These are phyloP conservation scores for Naganishia albida DNA, from an alignment of 1,284 basidiomycete species.

Conservation along the genomic window DNA sequence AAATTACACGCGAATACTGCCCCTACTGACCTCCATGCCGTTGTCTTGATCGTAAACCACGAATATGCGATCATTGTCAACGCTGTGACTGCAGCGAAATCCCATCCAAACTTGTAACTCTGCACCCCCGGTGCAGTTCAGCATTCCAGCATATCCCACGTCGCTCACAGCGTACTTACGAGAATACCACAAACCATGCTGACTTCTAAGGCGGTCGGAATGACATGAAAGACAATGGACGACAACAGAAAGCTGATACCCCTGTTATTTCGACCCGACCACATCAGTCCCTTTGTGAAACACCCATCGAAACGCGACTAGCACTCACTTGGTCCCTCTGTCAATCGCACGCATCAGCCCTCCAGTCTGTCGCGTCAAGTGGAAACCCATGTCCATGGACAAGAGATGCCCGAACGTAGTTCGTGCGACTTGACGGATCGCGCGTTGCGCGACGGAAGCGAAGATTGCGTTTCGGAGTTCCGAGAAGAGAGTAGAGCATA, in stretches of 20 bases:
- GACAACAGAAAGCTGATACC: conserved; percentile 95
- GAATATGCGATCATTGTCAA: conserved; percentile 86
- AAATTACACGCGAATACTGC: neutral
- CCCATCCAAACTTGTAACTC: conserved; percentile 96
- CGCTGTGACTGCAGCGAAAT: conserved; percentile 89
- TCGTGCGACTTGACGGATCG: conserved; percentile 87
- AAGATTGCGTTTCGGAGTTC: conserved; percentile 96
- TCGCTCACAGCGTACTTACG: conserved; percentile 56
- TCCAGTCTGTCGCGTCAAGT: conserved; percentile 89
- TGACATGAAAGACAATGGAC: conserved; percentile 91
- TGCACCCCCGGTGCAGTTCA: conserved; percentile 44
- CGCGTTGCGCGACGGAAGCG: conserved; percentile 90
- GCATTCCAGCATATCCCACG: neutral
- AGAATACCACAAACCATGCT: conserved; percentile 95
- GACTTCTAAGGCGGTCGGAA: conserved; percentile 94
- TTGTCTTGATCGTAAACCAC: conserved; percentile 96
- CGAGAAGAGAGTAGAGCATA: conserved; percentile 84
- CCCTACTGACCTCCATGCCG: conserved; percentile 77
- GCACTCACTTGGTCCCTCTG: conserved; percentile 84
- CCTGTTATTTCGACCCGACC: conserved; percentile 55
- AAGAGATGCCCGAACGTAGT: conserved; percentile 93
- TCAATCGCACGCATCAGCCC: conserved; percentile 96
- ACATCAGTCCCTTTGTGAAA: neutral
- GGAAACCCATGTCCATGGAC: conserved; percentile 87
- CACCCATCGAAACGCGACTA: neutral